phyloP scores from a whole-genome alignment of 805 yeast species.

The Spathaspora girioi region DNA sequence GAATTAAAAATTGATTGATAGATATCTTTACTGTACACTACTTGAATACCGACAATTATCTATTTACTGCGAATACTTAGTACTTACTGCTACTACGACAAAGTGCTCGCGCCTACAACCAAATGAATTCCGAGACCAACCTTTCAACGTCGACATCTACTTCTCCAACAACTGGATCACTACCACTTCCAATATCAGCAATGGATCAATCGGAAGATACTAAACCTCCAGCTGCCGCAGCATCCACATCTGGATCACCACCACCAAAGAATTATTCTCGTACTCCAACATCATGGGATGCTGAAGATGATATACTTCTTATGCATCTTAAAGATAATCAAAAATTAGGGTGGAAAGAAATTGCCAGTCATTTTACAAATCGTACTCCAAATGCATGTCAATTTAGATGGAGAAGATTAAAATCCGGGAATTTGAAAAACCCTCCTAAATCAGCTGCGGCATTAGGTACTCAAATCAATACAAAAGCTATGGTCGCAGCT shows the following conservation, averaged over 20 bases:
- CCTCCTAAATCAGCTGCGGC: constrained; percentile 41
- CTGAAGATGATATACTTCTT: constrained; percentile 42
- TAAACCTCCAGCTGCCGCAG: background rate
- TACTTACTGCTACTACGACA: background rate
- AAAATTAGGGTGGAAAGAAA: constrained; percentile 47
- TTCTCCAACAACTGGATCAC: background rate
- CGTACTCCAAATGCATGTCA: constrained; percentile 48
- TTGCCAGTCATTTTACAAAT: constrained; percentile 40
- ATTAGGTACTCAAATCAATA: constrained; percentile 10
- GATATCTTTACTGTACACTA: background rate
- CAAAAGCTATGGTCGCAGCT: constrained; percentile 5
- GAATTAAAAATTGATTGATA: background rate
- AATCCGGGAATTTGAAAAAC: constrained; percentile 40
- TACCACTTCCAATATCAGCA: background rate
- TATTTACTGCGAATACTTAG: background rate
- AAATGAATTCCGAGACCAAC: background rate
- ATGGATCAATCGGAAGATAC: background rate
- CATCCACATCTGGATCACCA: background rate
- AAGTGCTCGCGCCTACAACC: background rate
- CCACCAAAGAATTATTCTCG: constrained; percentile 24
- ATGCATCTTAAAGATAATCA: constrained; percentile 46
- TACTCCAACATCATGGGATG: constrained; percentile 48
- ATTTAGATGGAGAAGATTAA: constrained; percentile 45
- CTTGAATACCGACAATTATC: background rate
- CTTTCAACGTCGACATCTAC: background rate